phyloP scores from a whole-genome alignment of 306 rosid genomes.

The Lathyrus sativus region DNA sequence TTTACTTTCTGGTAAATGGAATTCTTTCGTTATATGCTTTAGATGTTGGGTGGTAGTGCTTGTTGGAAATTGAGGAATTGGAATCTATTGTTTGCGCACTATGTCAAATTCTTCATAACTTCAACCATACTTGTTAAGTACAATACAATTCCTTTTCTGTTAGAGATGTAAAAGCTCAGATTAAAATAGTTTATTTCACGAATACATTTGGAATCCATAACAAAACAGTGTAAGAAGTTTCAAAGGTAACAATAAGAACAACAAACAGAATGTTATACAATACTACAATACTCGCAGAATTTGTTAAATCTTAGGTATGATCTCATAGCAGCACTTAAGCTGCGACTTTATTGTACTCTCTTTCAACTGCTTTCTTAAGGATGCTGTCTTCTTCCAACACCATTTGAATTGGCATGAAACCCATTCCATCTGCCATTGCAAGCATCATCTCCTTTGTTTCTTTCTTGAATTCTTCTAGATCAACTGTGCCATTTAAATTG shows the following conservation, averaged over 20 bases:
- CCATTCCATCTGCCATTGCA: too few relatives aligned
- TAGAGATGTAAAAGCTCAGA: not conserved
- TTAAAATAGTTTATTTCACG: not conserved
- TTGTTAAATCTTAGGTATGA: too few relatives aligned
- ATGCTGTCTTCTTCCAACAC: too few relatives aligned
- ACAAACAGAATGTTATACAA: too few relatives aligned
- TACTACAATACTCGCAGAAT: too few relatives aligned
- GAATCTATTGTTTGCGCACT: not conserved
- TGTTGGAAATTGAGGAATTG: not conserved
- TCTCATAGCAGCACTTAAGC: too few relatives aligned
- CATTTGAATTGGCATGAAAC: too few relatives aligned
- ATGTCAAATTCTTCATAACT: not conserved
- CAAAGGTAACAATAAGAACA: not conserved
- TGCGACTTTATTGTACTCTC: too few relatives aligned
- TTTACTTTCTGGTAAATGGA: constrained; percentile 2
- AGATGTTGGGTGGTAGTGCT: not conserved
- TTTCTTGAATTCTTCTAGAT: too few relatives aligned
- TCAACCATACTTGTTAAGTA: not conserved
- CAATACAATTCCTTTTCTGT: not conserved
- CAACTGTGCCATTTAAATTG: too few relatives aligned
- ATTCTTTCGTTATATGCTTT: not conserved
- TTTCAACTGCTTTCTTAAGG: too few relatives aligned
- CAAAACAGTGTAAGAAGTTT: not conserved
- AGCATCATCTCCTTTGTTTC: too few relatives aligned
- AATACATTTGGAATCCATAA: not conserved